Evolutionary conservation across 2,329 filamentous ascomycete species (phyloP).

Genomic region (Aspergillus fructus): DNA sequence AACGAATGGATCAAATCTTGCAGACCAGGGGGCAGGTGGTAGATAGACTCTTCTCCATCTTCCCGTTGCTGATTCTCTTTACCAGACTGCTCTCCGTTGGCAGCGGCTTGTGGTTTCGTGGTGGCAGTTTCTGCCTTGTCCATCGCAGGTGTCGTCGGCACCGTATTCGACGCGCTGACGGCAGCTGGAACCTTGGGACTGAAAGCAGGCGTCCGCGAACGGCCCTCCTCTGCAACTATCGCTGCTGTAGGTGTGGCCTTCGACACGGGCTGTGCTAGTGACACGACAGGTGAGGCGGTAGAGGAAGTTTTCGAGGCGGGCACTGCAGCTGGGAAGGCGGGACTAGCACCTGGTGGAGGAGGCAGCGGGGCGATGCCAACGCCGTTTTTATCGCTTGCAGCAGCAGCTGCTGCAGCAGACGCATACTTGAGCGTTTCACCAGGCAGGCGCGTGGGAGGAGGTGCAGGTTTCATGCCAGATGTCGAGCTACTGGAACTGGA

Average conservation of each 20-base stretch:
- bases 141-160: conserved; percentile 47
- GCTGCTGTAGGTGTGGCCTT: conserved; percentile 38
- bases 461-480: conserved; percentile 85
- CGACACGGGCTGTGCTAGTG: conserved; percentile 50
- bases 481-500: conserved; percentile 46
- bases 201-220: conserved; percentile 54
- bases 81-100: conserved; percentile 51
- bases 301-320: conserved; percentile 55
- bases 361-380: conserved; percentile 92
- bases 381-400: conserved; percentile 81
- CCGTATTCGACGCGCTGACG: conserved; percentile 39
- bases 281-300: conserved; percentile 56
- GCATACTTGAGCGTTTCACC: conserved; percentile 95
- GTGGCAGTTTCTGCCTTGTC: conserved; percentile 46
- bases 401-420: conserved; percentile 89
- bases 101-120: conserved; percentile 38
- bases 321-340: conserved; percentile 52
- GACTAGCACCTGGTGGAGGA: conserved; percentile 70
- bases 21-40: conserved; percentile 83
- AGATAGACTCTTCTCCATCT: conserved; percentile 73
- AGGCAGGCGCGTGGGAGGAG: conserved; percentile 76
- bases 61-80: conserved; percentile 39
- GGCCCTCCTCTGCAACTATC: conserved; percentile 42
- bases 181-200: conserved; percentile 44
- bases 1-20: conserved; percentile 90